Base-by-base conservation (phyloP, 345 rosid genomes). In the Noccaea caerulescens region DNA sequence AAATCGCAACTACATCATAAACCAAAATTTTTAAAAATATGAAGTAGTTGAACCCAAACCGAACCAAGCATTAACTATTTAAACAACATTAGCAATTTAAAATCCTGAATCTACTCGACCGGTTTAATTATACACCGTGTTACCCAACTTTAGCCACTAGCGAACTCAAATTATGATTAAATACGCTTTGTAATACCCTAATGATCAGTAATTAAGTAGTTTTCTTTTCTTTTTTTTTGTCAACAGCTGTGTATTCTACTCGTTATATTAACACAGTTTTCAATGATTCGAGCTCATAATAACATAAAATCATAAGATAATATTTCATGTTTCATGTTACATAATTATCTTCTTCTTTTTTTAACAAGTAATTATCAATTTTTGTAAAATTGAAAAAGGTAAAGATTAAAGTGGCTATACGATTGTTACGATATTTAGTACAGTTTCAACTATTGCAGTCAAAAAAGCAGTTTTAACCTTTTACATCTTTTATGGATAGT, bases 391-490 rank as follows among this genome's bases (percentile, higher is more conserved):
- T 54, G 32, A 10, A 4, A 66, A 41, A 75, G 7, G n/a, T 12
- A 16, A 37, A 53, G 37, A 34, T 53, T n/a, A 68, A 60, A 75
- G 79, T 53, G 23, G 54, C 1, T 58, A 73, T 59, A 61, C 45
- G 55, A 75, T 75, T 75, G 44, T 59, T 60, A 51, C 63, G 56
- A 55, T 53, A 60, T 13, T 32, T 69, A 39, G 75, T 75, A 55
- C 70, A 62, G 53, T 63, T 69, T 76, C 75, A 32, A 76, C 79
- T 63, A 69, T 76, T 47, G 75, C 79, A 76, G 79, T 76, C 79
- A 76, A 76, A 63, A 75, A 76, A 62, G 70, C 66, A 55, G 12
- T 61, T 46, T 47, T 63, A 46, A 69, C 53, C 75, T 76, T 76
- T 76, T 76, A 63, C 71, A 47, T 55, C 75, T 70, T 73, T 73